Percentiles rank a stretch among this genome's conserved stretches.
Evolutionary conservation across 2,329 filamentous ascomycete genomes (phyloP).

Genomic region (Cordyceps cateniannulata): DNA sequence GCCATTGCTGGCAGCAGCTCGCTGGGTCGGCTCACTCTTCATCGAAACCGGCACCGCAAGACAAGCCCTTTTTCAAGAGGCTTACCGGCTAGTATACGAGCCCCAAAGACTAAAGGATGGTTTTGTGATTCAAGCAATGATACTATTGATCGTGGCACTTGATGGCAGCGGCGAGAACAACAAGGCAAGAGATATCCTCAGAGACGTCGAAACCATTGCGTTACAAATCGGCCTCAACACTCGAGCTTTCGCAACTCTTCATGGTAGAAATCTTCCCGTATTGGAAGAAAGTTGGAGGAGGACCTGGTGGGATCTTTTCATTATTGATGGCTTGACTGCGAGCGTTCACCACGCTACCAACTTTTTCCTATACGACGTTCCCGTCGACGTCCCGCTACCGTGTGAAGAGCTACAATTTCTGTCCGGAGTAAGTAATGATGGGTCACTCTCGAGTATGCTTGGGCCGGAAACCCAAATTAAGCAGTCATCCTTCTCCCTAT

Average conservation of each 20-base stretch:
- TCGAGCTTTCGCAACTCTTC: constrained; percentile 55
- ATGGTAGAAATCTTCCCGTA: constrained; percentile 59
- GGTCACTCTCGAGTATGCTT: background rate
- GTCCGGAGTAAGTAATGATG: constrained; percentile 42
- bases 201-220: constrained; percentile 62
- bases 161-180: constrained; percentile 70
- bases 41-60: constrained; percentile 41
- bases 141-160: constrained; percentile 70
- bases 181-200: constrained; percentile 60
- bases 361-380: constrained; percentile 62
- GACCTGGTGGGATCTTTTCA: constrained; percentile 84
- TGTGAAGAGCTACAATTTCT: constrained; percentile 75
- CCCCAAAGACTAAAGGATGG: constrained; percentile 44
- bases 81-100: constrained; percentile 43
- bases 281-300: constrained; percentile 78
- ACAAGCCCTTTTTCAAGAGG: constrained; percentile 52
- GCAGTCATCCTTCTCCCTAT: too few relatives aligned
- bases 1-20: constrained; percentile 47
- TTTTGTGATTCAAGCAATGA: constrained; percentile 68
- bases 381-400: constrained; percentile 64
- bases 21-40: constrained; percentile 51
- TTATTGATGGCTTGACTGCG: constrained; percentile 79
- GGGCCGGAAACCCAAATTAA: too few relatives aligned
- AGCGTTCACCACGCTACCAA: constrained; percentile 69
- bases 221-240: constrained; percentile 72